Evolutionary conservation across 176 grass and related monocot species (phyloP), one percentile per base, ranked within the genome.

Genomic region (Carex kokanica): DNA sequence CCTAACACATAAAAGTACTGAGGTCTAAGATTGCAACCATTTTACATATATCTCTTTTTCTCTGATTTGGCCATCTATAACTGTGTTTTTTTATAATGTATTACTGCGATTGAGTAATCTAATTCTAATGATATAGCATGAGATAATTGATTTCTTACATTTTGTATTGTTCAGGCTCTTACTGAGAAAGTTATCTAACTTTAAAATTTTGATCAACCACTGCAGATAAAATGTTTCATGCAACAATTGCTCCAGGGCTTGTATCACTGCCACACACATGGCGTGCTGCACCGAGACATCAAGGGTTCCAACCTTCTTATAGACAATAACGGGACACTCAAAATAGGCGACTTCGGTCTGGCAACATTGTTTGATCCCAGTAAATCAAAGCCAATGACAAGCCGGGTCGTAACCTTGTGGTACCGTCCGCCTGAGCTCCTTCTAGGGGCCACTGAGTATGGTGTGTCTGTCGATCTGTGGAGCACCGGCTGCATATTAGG

Each of bases 401-500:
- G 92, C 41, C 92, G 95, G 69, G 95, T 98, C 21, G 90, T 98
- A 49, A 98, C 92, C 21, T 77, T 98, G 64, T 98, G 95, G 95
- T 98, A 98, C 79, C 83, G 95, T 18, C 92, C 95, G 9, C 90
- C 92, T 5, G 94, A 97, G 81, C 92, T 97, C 84, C 80, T 97
- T 81, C 87, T 97, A 5, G 94, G 92, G 62, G 90, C 90, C 47
- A 94, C 87, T 1, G 90, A 94, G 34, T 98, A 98, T 57, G 67
- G 78, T 68, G 95, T 88, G 59, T 87, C 88, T 45, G 92, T 98
- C 25, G 95, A 98, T 79, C 89, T 98, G 85, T 98, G 95, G 95
- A 94, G 92, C 43, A 85, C 95, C 47, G 95, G 95, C 21, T 98
- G 95, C 81, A 98, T 98, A n/a, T 84, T 98, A 20, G 95, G 87